Evolutionary conservation across 1,284 basidiomycete species (phyloP).

Genomic region (Heterobasidion annosum): DNA sequence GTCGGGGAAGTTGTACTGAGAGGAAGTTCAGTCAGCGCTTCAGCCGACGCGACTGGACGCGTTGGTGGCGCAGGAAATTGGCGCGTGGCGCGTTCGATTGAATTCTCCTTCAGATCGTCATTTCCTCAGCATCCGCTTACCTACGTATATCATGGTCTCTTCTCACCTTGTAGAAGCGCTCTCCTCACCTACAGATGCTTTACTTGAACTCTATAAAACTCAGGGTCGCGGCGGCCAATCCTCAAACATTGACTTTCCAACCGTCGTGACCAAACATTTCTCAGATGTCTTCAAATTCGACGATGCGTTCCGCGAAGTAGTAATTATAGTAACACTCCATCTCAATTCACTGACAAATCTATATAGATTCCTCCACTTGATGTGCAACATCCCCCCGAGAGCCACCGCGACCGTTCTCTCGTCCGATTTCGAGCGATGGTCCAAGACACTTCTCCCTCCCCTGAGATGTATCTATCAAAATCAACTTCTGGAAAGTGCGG

Average conservation of each 20-base stretch:
- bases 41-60: neutral
- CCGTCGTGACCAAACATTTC: constrained; percentile 42
- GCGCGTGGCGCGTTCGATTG: constrained; percentile 4
- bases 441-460: constrained; percentile 68
- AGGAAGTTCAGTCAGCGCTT: no score
- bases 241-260: constrained; percentile 29
- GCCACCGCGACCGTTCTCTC: constrained; percentile 37
- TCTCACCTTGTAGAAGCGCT: constrained; percentile 41
- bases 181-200: constrained; percentile 32
- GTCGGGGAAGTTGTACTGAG: no score
- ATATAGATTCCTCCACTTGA: constrained; percentile 47
- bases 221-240: constrained; percentile 1
- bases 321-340: constrained; percentile 3
- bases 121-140: neutral
- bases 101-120: neutral
- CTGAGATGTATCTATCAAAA: constrained; percentile 59
- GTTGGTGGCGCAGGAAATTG: constrained; percentile 11
- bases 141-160: constrained; percentile 36
- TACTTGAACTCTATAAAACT: constrained; percentile 36
- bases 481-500: constrained; percentile 35
- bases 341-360: neutral
- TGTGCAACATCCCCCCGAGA: constrained; percentile 34
- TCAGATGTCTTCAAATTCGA: constrained; percentile 29
- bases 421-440: constrained; percentile 69
- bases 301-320: constrained; percentile 38